Evolutionary conservation across 78 protist genomes (phyloP), one percentile per base, ranked within the genome.

Genomic region (Diacronema lutheri): DNA sequence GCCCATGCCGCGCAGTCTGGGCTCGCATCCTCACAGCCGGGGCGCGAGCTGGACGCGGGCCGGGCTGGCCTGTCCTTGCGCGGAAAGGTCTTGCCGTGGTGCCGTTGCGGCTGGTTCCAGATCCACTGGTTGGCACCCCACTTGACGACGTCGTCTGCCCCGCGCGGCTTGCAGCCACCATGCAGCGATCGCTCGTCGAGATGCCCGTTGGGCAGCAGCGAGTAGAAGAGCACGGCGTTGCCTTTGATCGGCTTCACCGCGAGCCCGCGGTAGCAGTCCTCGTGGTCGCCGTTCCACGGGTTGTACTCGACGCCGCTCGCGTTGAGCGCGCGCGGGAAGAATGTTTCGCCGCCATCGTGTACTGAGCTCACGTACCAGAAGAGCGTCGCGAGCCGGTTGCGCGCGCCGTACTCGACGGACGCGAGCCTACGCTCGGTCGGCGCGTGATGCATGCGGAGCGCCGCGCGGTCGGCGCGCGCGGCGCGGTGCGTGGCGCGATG

Each of bases 41-140:
- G 14, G 21, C 33, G 14, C 29, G 65, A 23, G 7, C 25, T 58
- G 66, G 33, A 10, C 13, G 66, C 35, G 1, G 66, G 66, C 66
- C 26, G 26, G 33, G 26, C 21, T 61, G 66, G 66, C 29, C 9
- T 10, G 4, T 14, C 31, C 21, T 25, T 20, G 12, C 76, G 76
- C 25, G 41, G 76, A 12, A 11, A 29, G 26, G 46, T 19, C 10
- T 7, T 10, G 0, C 37, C 26, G 31, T 1, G 16, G 76, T 68
- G 13, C 6, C 41, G 14, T 4, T 1, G 2, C 46, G 79, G 79
- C 21, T 71, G 79, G 35, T 71, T 71, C 79, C 79, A 71, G 79
- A 71, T 71, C 79, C 79, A 71, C 33, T 71, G 79, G 57, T 71
- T 71, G 58, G 79, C 79, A 35, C 79, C 79, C 79, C 79, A 71